These are phyloP conservation scores for Lanmaoa pseudosensibilis DNA, from an alignment of 768 basidiomycete species.

Conservation along the genomic window DNA sequence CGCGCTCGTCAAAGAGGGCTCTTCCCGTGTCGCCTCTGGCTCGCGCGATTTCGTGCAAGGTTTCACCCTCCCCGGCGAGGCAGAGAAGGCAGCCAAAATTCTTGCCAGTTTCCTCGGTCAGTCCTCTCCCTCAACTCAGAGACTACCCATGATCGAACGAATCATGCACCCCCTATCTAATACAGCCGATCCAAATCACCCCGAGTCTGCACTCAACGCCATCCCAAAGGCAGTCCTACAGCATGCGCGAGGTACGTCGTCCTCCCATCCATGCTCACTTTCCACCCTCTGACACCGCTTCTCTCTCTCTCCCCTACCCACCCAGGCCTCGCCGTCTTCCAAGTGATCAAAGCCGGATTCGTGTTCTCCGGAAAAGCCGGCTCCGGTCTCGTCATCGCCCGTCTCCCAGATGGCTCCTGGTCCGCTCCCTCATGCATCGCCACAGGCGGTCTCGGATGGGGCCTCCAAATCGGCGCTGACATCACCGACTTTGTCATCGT, in stretches of 20 bases:
- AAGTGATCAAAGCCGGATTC: conserved; percentile 91
- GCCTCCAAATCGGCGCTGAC: conserved; percentile 94
- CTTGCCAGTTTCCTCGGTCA: conserved; percentile 87
- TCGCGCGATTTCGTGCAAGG: conserved; percentile 78
- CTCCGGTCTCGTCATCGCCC: conserved; percentile 88
- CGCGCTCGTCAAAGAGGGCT: conserved; percentile 67
- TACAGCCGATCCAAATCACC: conserved; percentile 81
- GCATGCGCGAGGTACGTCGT: conserved; percentile 71
- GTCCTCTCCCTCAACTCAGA: conserved; percentile 9
- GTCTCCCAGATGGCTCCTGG: conserved; percentile 94
- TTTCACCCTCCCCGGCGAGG: conserved; percentile 89
- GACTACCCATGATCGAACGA: neutral
- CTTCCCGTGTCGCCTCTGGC: conserved; percentile 68
- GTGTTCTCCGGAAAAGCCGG: conserved; percentile 95
- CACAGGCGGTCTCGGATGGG: conserved; percentile 93
- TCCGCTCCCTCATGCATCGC: conserved; percentile 97
- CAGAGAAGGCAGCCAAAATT: conserved; percentile 92
- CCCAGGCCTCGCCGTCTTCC: conserved; percentile 89
- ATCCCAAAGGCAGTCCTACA: conserved; percentile 93
- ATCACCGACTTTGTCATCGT: conserved; percentile 96
- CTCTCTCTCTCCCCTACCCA: too few species aligned
- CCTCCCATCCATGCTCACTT: neutral
- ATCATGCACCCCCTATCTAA: neutral
- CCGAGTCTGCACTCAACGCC: conserved; percentile 88
- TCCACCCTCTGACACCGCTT: too few species aligned